phyloP scores from a whole-genome alignment of 2,329 filamentous ascomycete species.

The Fonsecaea pugnacius region DNA sequence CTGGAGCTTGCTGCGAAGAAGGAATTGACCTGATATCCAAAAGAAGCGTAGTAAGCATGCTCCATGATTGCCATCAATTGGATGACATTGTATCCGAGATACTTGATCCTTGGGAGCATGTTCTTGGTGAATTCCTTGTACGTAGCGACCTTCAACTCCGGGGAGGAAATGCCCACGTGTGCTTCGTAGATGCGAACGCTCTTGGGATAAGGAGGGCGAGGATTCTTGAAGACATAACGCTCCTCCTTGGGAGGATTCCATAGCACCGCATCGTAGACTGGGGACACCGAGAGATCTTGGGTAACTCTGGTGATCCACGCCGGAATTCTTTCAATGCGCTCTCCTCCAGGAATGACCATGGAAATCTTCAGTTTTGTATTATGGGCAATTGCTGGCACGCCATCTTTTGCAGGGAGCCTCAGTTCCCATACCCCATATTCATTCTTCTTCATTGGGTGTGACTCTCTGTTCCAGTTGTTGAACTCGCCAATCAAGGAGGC shows the following conservation, averaged over 20 bases:
- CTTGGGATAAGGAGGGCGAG: conserved; percentile 77
- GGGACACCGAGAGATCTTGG: conserved; percentile 86
- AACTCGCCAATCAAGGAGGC: conserved; percentile 93
- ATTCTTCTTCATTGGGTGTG: conserved; percentile 86
- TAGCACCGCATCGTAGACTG: conserved; percentile 91
- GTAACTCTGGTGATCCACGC: conserved; percentile 98
- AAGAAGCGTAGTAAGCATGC: conserved; percentile 98
- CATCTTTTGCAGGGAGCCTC: conserved; percentile 71
- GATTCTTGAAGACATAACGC: conserved; percentile 82
- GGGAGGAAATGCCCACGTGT: conserved; percentile 96
- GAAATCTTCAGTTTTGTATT: conserved; percentile 97
- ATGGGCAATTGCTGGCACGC: conserved; percentile 80
- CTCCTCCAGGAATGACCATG: conserved; percentile 76
- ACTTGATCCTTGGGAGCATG: conserved; percentile 87
- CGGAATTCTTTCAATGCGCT: conserved; percentile 83
- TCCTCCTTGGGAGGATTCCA: conserved; percentile 87
- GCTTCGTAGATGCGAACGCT: conserved; percentile 96
- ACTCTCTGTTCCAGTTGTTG: conserved; percentile 84
- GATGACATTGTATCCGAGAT: conserved; percentile 93
- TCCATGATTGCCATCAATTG: conserved; percentile 99
- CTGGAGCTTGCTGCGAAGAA: conserved; percentile 98
- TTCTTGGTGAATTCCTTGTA: conserved; percentile 97
- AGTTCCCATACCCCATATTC: conserved; percentile 87
- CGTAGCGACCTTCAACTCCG: conserved; percentile 83
- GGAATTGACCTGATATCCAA: conserved; percentile 98